Base-by-base conservation (phyloP, 2,329 filamentous ascomycete species). In the Pseudogymnoascus sp. region DNA sequence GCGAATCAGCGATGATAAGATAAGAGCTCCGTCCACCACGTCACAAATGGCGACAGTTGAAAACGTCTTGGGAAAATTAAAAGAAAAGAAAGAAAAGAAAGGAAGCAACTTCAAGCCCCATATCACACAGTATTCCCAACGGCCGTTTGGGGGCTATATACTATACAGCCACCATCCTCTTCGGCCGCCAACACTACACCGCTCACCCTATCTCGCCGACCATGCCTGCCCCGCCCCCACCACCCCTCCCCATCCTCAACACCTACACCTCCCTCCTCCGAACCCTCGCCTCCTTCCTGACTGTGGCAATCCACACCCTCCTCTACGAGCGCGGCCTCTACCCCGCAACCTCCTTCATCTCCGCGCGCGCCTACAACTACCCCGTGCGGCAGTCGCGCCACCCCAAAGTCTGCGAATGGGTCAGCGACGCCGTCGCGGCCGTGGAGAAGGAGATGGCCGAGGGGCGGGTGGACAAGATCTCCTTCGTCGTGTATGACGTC, bases 311-410 rank as follows among this genome's bases (percentile, higher is more conserved):
- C 66, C 88, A 91, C 73, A 88, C 88, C 64, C 86, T 91, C 68
- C 80, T 90, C 64, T 88, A 85, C 74, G 81, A 88, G 50, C 85
- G 88, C 66, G 75, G 77, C 63, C 82, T 90, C 69, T 91, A 91
- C 71, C 87, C 88, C 1, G 76, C 77, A 62, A 77, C 80, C 38
- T 84, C 87, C n/a, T 91, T 90, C 74, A 78, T 88, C 53, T 81
- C 83, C 44, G 82, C 85, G 6, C 82, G 85, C 65, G 86, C 85
- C 70, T 89, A 89, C 78, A 89, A 89, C 75, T 84, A 85, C 67
- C 80, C 87, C n/a, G 85, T 89, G 63, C 83, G 84, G 63, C 88
- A 90, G 72, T 88, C 81, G 65, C 83, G 88, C 50, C 87, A 90
- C 73, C 87, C 88, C 0, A 80, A 82, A 67, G 86, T 91, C 67